phyloP scores from a whole-genome alignment of 805 yeast species.

The Yamadazyma olivae region DNA sequence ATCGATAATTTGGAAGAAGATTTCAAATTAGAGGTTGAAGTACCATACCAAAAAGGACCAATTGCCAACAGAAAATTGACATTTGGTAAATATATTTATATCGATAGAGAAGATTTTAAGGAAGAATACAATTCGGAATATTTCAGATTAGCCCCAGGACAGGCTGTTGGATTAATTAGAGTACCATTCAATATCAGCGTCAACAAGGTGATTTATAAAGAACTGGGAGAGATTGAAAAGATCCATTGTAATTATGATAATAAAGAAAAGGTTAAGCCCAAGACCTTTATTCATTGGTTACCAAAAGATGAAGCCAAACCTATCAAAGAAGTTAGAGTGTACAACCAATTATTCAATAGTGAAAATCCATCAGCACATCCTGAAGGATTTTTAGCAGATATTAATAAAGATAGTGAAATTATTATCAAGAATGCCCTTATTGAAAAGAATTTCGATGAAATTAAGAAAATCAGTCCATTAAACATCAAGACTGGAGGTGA shows the following conservation, averaged over 20 bases:
- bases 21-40: slow-evolving; percentile 62
- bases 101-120: slow-evolving; percentile 86
- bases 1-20: slow-evolving; percentile 76
- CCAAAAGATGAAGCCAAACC: slow-evolving; percentile 60
- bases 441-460: slow-evolving; percentile 70
- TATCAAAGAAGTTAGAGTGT: slow-evolving; percentile 76
- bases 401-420: slow-evolving; percentile 76
- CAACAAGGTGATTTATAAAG: slow-evolving; percentile 47
- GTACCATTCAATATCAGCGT: slow-evolving; percentile 80
- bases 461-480: slow-evolving; percentile 73
- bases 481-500: slow-evolving; percentile 56
- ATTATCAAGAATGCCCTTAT: slow-evolving; percentile 63
- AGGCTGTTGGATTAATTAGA: slow-evolving; percentile 90
- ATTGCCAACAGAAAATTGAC: slow-evolving; percentile 70
- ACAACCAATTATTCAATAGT: slow-evolving; percentile 81
- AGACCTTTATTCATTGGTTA: slow-evolving; percentile 96
- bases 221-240: slow-evolving; percentile 59
- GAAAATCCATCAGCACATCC: slow-evolving; percentile 91
- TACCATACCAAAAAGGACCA: slow-evolving; percentile 82
- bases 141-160: slow-evolving; percentile 91
- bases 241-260: slow-evolving; percentile 80
- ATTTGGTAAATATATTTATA: slow-evolving; percentile 74
- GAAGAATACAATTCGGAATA: slow-evolving; percentile 63
- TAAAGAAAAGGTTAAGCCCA: slow-evolving; percentile 72
- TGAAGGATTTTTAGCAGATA: slow-evolving; percentile 82